phyloP scores from a whole-genome alignment of 2,329 filamentous ascomycete species.

The Huntiella abstrusa region DNA sequence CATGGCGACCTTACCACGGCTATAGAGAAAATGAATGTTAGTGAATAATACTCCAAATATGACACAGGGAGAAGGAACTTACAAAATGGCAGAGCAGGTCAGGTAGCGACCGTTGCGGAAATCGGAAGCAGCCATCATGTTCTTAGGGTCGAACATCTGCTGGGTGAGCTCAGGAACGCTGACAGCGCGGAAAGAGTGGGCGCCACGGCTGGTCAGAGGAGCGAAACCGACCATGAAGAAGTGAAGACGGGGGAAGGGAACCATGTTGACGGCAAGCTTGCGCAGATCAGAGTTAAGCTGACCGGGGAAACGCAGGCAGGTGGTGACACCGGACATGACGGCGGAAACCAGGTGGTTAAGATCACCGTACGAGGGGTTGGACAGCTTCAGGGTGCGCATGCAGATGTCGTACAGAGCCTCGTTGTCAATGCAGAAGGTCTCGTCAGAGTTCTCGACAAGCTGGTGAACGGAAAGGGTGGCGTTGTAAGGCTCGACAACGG shows the following conservation, averaged over 20 bases:
- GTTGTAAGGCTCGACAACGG: slow-evolving; percentile 99
- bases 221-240: slow-evolving; percentile 99
- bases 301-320: slow-evolving; percentile 95
- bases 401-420: slow-evolving; percentile 99
- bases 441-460: slow-evolving; percentile 98
- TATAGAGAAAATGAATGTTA: slow-evolving; percentile 17
- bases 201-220: slow-evolving; percentile 71
- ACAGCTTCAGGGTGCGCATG: slow-evolving; percentile 98
- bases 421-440: slow-evolving; percentile 99
- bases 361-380: slow-evolving; percentile 96
- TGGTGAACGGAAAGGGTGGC: slow-evolving; percentile 97
- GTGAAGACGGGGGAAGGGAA: slow-evolving; percentile 99
- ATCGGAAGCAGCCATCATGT: slow-evolving; percentile 99
- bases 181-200: slow-evolving; percentile 92
- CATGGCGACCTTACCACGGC: slow-evolving; percentile 98
- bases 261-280: slow-evolving; percentile 99
- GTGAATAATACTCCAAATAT: background rate
- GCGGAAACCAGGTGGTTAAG: slow-evolving; percentile 98
- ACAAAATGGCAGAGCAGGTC: slow-evolving; percentile 98
- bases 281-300: slow-evolving; percentile 99
- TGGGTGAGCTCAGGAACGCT: slow-evolving; percentile 96
- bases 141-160: slow-evolving; percentile 99
- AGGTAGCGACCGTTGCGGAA: slow-evolving; percentile 99
- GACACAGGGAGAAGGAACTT: slow-evolving; percentile 20
- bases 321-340: slow-evolving; percentile 99